phyloP scores from a whole-genome alignment of 768 basidiomycete genomes.

The Kwoniella dendrophila region DNA sequence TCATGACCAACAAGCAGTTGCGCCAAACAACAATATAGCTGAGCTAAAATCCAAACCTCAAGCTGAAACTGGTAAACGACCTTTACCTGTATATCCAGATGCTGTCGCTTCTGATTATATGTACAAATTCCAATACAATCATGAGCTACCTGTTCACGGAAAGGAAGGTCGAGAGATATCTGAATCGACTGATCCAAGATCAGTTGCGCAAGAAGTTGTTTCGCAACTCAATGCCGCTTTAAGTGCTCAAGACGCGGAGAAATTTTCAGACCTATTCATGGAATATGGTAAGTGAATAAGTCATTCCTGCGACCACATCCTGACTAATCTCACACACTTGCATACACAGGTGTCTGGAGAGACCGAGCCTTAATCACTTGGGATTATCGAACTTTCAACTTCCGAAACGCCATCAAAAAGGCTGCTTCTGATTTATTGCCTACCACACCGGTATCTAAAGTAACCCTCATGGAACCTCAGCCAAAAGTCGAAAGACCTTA shows the following conservation, averaged over 20 bases:
- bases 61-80: not conserved
- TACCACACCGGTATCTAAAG: slow-evolving; percentile 8
- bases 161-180: slow-evolving; percentile 8
- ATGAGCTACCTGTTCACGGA: slow-evolving; percentile 21
- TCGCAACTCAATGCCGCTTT: slow-evolving; percentile 8
- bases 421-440: slow-evolving; percentile 58
- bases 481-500: slow-evolving; percentile 35
- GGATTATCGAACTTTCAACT: slow-evolving; percentile 66
- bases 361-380: slow-evolving; percentile 68
- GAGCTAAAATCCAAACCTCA: too few species aligned
- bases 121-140: slow-evolving; percentile 33
- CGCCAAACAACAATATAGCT: too few species aligned
- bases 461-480: slow-evolving; percentile 27
- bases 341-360: slow-evolving; percentile 59
- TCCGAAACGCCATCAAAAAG: slow-evolving; percentile 55
- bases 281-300: slow-evolving; percentile 24
- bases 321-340: not conserved
- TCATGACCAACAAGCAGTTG: not conserved
- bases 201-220: slow-evolving; percentile 7
- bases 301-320: not conserved
- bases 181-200: slow-evolving; percentile 2
- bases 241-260: slow-evolving; percentile 9
- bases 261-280: slow-evolving; percentile 28
- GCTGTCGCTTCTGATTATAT: slow-evolving; percentile 8
- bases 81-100: not conserved